Conservation (phyloP, 768 basidiomycete species). For the Agaricus blazei region DNA sequence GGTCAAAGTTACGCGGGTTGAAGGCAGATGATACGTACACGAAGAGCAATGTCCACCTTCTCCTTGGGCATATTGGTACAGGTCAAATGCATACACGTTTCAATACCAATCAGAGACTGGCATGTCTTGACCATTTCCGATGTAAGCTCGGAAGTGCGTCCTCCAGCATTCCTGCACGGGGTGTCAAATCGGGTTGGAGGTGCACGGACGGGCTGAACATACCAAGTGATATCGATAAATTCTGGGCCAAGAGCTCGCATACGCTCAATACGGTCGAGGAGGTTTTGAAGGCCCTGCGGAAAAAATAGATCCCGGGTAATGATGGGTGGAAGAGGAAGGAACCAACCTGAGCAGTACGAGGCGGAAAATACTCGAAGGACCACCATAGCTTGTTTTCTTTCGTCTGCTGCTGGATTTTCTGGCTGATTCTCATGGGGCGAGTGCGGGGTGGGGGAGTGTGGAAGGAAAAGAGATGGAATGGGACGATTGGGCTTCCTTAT, state of each 20-base stretch:
- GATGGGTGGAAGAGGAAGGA: background rate
- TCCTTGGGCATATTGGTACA: slow-evolving; percentile 98
- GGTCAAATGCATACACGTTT: slow-evolving; percentile 98
- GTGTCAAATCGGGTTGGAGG: slow-evolving; percentile 1
- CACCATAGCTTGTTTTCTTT: slow-evolving; percentile 91
- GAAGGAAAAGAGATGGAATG: slow-evolving; percentile 17
- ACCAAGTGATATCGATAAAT: slow-evolving; percentile 98
- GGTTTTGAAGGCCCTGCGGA: slow-evolving; percentile 82
- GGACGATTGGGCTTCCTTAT: slow-evolving; percentile 16
- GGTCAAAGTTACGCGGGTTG: background rate
- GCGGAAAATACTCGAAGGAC: slow-evolving; percentile 99
- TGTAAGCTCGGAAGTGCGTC: slow-evolving; percentile 90
- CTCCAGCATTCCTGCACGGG: slow-evolving; percentile 84
- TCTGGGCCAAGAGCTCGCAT: slow-evolving; percentile 95
- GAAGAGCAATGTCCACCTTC: slow-evolving; percentile 88
- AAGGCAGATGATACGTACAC: slow-evolving; percentile 44
- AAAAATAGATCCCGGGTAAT: slow-evolving; percentile 1
- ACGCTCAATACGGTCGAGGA: slow-evolving; percentile 96
- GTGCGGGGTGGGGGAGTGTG: slow-evolving; percentile 12
- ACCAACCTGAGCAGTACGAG: slow-evolving; percentile 84
- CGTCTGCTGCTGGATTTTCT: slow-evolving; percentile 84
- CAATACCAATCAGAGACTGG: slow-evolving; percentile 87
- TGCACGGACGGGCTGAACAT: slow-evolving; percentile 12
- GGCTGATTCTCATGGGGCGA: slow-evolving; percentile 82
- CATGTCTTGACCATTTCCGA: slow-evolving; percentile 93